Base-by-base conservation (phyloP, 2,329 filamentous ascomycete species). In the Geosmithia flava region DNA sequence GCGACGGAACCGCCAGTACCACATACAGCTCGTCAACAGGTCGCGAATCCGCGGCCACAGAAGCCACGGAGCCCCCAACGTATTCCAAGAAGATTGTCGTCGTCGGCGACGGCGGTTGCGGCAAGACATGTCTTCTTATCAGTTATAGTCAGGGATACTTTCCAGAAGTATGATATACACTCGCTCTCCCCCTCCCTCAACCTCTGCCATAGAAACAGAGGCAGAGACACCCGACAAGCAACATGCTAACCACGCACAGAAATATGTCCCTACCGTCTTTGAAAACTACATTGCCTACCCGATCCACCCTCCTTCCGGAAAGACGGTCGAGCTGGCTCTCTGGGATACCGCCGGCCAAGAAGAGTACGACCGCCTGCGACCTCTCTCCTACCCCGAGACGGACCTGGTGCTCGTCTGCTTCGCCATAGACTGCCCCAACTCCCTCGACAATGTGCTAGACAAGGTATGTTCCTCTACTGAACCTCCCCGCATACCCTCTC, bases 21-120 rank as follows among this genome's bases (percentile, higher is more conserved):
- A 83, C 81, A 64, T 82, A 82, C 68, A 91, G 85, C 68, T 75
- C 78, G 53, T 83, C 82, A 47, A 85, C 81, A 46, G 84, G 83
- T 58, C 76, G 82, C 60, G 83, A 90, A 65, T 90, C 86, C 45
- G 80, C 85, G 51, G 82, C 77, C 52, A 96, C 91, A 47, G 83
- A 87, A 65, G 79, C 91, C 67, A 96, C 91, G 46, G 88, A 95
- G 62, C 87, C 86, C 20, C 90, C 91, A 3, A 80, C 87, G 49
- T 96, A 93, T 70, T 97, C 91, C 56, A 98, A 98, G 76, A 98
- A 98, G 77, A 93, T 98, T 63, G 93, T 98, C 43, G 93, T 98
- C 47, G 93, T 98, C 44, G 93, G 93, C 53, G 93, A 98, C 66
- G 93, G 93, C 58, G 93, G 93, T 53, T 98, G 93, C 68, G 93